Base-by-base conservation (phyloP, 108 stramenopile species). In the Parmales sp. region DNA sequence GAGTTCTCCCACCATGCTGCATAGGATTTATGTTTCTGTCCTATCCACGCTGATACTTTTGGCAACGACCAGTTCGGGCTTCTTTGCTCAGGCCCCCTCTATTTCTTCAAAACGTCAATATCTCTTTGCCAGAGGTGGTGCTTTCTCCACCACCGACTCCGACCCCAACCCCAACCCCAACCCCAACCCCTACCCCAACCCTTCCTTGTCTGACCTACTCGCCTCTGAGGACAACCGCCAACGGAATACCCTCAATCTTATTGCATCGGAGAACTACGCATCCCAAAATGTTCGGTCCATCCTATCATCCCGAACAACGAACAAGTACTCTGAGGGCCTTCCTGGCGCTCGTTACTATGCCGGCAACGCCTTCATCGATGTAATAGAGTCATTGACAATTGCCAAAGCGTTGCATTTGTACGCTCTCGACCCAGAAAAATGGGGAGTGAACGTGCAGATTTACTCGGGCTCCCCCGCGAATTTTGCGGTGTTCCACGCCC, bases 301-400 rank as follows among this genome's bases (percentile, higher is more conserved):
- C 66, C 76, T 99, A 43, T 97, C 97, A 0, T 95, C 94, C 36
- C 94, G 93, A 45, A 79, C 98, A 43, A 99, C 99, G 29, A 99
- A 99, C 82, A 99, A 99, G 85, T 99, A 99, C 80, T 90, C 94
- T 67, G 99, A 99, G 80, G 99, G 99, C 13, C 78, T 86, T 63
- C 95, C 98, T 13, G 95, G 96, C 6, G 88, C 85, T 28, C 78
- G 99, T 37, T 99, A 99, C 75, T 99, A 99, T 77, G 99, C 96
- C 0, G 99, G 99, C 7, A 99, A 94, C 50, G 79, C 86, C 49
- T 86, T 82, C 60, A 95, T 98, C 65, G 98, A 97, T 74, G 80
- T 89, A 71, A 90, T 99, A 67, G 99, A 99, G 85, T 72, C 81
- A 29, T 68, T 99, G 26, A 97, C 95, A 78, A 90, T 90, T 80